These are phyloP conservation scores for Limtongia smithiae DNA, from an alignment of 805 yeast genomes.

Conservation along the genomic window DNA sequence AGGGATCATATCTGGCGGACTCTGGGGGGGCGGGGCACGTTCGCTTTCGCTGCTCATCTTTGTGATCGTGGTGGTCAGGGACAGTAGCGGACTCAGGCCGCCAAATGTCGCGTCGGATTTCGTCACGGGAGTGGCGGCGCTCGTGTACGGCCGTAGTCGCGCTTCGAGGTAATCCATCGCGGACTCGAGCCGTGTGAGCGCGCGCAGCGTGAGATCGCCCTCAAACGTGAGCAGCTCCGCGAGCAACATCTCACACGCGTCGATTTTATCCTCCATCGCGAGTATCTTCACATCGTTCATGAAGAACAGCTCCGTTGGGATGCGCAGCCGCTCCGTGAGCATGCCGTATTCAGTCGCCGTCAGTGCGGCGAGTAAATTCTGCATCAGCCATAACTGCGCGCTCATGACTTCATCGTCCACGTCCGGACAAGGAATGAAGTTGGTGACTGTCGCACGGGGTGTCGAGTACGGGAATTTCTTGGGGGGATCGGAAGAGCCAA, in stretches of 20 bases:
- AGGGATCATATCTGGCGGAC: too few species aligned
- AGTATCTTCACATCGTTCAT: slow-evolving; percentile 2
- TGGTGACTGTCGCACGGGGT: too few species aligned
- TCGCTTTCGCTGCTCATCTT: too few species aligned
- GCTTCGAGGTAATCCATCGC: slow-evolving; percentile 6
- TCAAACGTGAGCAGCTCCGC: slow-evolving; percentile 5
- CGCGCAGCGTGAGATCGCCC: background rate
- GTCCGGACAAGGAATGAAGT: too few species aligned
- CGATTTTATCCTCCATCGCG: slow-evolving; percentile 10
- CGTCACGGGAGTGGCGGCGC: background rate
- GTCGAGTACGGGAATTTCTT: too few species aligned
- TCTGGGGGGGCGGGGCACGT: too few species aligned
- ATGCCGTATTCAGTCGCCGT: slow-evolving; percentile 6
- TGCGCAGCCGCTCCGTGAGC: background rate
- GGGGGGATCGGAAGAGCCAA: too few species aligned
- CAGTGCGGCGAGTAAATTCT: slow-evolving; percentile 6
- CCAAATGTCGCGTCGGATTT: background rate
- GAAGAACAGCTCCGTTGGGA: slow-evolving; percentile 11
- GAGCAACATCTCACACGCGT: slow-evolving; percentile 2
- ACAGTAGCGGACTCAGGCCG: background rate
- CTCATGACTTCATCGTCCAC: too few species aligned
- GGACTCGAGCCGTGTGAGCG: slow-evolving; percentile 1
- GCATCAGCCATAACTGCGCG: slow-evolving; percentile 16
- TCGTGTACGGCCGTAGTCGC: background rate
- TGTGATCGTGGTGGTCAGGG: too few species aligned